Conservation (phyloP, 2,329 filamentous ascomycete genomes). For the Akanthomyces uredinophilus region DNA sequence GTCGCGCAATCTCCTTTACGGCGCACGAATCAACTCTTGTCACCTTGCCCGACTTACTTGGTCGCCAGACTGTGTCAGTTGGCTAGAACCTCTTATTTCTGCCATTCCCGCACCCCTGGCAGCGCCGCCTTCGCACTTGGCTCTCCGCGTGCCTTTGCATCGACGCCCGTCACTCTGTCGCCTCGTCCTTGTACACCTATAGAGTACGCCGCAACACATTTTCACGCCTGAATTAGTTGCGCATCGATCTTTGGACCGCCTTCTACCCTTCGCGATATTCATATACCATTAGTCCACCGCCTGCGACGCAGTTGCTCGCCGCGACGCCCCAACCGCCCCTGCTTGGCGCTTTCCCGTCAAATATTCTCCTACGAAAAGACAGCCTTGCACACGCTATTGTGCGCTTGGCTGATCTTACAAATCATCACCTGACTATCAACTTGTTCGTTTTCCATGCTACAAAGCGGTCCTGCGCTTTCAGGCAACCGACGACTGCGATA, state of each 20-base stretch:
- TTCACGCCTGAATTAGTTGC: background rate
- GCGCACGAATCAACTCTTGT: constrained; percentile 4
- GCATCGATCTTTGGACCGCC: constrained; percentile 6
- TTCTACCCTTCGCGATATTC: constrained; percentile 1
- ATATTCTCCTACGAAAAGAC: background rate
- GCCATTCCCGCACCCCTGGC: background rate
- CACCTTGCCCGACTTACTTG: background rate
- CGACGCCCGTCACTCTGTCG: background rate
- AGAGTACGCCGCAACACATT: background rate
- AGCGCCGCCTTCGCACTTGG: background rate
- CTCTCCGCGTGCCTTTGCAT: background rate
- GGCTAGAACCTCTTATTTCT: constrained; percentile 3
- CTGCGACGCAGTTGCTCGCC: background rate
- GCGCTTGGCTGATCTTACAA: background rate
- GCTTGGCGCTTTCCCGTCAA: background rate
- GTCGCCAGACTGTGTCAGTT: constrained; percentile 6
- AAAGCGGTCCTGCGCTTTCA: constrained; percentile 9
- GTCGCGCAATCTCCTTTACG: constrained; percentile 1
- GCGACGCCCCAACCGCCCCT: background rate
- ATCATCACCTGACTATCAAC: background rate
- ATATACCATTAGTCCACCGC: background rate
- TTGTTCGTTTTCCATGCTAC: background rate
- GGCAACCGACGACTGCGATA: constrained; percentile 13
- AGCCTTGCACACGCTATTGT: background rate
- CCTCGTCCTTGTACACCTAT: constrained; percentile 5